Conservation (phyloP, 1,284 basidiomycete species). For the Pholiota adiposa region DNA sequence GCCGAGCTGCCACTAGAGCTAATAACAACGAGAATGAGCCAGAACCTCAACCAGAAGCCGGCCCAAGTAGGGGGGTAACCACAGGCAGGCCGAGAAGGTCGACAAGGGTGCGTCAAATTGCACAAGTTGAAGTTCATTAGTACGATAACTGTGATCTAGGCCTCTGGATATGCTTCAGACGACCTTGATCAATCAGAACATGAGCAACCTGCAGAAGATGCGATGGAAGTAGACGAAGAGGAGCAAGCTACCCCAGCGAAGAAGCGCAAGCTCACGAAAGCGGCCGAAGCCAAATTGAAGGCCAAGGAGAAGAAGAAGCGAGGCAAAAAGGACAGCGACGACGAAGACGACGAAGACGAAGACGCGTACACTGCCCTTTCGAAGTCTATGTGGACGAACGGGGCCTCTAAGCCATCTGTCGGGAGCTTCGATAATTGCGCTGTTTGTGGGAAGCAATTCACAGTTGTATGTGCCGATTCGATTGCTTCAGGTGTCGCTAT, state of each 20-base stretch:
- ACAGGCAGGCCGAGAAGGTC: slow-evolving; percentile 24
- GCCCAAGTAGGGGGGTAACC: slow-evolving; percentile 44
- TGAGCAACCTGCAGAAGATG: slow-evolving; percentile 11
- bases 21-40: slow-evolving; percentile 16
- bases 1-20: slow-evolving; percentile 50
- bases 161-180: slow-evolving; percentile 49
- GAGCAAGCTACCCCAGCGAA: slow-evolving; percentile 38
- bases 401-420: slow-evolving; percentile 62
- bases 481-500: not conserved
- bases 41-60: slow-evolving; percentile 44
- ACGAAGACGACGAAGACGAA: slow-evolving; percentile 40
- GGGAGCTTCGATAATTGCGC: slow-evolving; percentile 87
- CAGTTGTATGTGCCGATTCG: slow-evolving; percentile 66
- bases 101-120: slow-evolving; percentile 25
- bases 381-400: slow-evolving; percentile 50
- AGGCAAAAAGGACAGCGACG: slow-evolving; percentile 44
- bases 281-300: slow-evolving; percentile 44
- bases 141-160: slow-evolving; percentile 34
- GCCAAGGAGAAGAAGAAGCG: slow-evolving; percentile 57
- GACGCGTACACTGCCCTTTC: slow-evolving; percentile 58
- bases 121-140: slow-evolving; percentile 4
- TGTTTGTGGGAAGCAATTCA: slow-evolving; percentile 84
- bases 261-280: slow-evolving; percentile 39
- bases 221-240: slow-evolving; percentile 35
- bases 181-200: slow-evolving; percentile 63